Percentiles rank a stretch among this genome's conserved stretches.
Conservation (phyloP, 768 basidiomycete species). For the Royoungia palumana region DNA sequence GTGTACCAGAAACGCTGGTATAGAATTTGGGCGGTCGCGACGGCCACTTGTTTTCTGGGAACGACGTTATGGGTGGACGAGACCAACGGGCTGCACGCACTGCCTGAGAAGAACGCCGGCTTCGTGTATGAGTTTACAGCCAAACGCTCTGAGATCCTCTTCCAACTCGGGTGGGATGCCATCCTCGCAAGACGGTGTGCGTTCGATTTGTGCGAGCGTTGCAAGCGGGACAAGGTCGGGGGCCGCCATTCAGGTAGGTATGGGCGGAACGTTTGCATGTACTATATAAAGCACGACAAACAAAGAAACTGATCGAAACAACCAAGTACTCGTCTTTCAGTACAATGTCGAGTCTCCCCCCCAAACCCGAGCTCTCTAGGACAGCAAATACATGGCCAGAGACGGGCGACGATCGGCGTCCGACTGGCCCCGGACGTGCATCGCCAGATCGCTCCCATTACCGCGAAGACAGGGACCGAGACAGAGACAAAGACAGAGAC, state of each 20-base stretch:
- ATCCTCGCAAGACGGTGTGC: constrained; percentile 78
- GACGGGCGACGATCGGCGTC: constrained; percentile 22
- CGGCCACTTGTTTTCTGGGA: constrained; percentile 88
- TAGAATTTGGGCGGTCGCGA: constrained; percentile 93
- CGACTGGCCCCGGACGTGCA: constrained; percentile 12
- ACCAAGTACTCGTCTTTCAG: no score
- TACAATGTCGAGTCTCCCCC: constrained; percentile 28
- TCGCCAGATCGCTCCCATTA: constrained; percentile 24
- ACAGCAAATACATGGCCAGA: constrained; percentile 18
- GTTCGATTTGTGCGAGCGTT: constrained; percentile 70
- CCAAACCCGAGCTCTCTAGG: constrained; percentile 31
- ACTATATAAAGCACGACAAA: constrained; percentile 23
- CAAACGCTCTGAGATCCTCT: constrained; percentile 84
- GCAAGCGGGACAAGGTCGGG: constrained; percentile 76
- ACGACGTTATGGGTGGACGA: constrained; percentile 7
- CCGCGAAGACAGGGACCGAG: constrained; percentile 25
- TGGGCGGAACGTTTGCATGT: not conserved
- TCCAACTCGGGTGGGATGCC: constrained; percentile 80
- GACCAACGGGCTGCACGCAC: constrained; percentile 44
- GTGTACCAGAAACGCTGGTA: constrained; percentile 98
- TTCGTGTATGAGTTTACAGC: constrained; percentile 93
- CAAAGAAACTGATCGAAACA: constrained; percentile 4
- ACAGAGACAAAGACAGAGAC: constrained; percentile 22
- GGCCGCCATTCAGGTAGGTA: constrained; percentile 36
- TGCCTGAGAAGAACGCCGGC: constrained; percentile 89